Conservation (phyloP, 140 eudicot genomes). For the Artemisia princeps region DNA sequence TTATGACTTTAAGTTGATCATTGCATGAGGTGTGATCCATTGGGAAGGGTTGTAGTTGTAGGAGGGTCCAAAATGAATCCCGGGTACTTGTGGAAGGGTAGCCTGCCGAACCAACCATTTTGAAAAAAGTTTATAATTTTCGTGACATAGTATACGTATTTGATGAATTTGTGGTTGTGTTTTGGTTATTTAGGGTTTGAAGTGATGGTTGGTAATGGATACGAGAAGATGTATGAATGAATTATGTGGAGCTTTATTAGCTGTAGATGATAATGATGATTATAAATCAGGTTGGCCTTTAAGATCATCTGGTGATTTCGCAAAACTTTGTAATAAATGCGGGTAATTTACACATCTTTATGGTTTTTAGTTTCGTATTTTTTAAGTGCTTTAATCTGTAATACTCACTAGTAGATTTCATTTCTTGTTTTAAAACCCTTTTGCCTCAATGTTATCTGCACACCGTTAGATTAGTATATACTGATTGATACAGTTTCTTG, state of each 20-base stretch:
- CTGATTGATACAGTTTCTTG: no score
- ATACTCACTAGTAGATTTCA: conserved; percentile 17
- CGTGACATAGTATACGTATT: no score
- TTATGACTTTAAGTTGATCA: neutral
- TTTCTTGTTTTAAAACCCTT: no score
- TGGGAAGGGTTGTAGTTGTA: no score
- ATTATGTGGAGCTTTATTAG: conserved; percentile 46
- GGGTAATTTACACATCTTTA: conserved; percentile 42
- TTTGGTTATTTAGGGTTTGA: conserved; percentile 16
- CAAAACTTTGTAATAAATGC: conserved; percentile 65
- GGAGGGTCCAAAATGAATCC: no score
- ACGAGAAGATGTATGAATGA: conserved; percentile 59
- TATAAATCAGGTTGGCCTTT: conserved; percentile 72
- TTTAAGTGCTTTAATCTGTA: neutral
- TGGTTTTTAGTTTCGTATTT: neutral
- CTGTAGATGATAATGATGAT: conserved; percentile 22
- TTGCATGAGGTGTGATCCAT: no score
- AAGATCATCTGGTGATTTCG: conserved; percentile 67
- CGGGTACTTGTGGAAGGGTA: no score
- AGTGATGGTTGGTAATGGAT: conserved; percentile 32
- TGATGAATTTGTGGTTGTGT: no score
- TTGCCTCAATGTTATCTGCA: no score
- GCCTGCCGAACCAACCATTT: no score
- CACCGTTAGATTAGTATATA: conserved; percentile 13
- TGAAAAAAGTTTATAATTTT: no score